Evolutionary conservation across 306 rosid genomes (phyloP), one percentile per base, ranked within the genome.

Genomic region (Dicorynia guianensis): DNA sequence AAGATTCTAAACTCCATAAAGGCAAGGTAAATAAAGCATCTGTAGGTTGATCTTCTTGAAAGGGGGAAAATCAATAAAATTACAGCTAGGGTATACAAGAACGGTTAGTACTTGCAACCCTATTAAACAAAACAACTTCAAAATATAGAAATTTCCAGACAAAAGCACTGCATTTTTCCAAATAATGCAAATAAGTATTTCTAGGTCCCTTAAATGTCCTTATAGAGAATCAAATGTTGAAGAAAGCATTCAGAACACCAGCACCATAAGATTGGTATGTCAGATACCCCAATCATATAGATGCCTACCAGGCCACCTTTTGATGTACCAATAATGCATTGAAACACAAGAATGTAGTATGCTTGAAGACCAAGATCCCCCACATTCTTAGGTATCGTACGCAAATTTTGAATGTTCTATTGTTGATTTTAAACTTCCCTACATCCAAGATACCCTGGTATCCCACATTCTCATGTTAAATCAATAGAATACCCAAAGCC

Each of bases 111-210:
- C 74, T 20, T 40, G 20, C 13, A 69, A 78, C 50, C 67, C 78
- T 15, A 56, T 47, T 18, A 60, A 44, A 78, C 70, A 63, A 74
- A 69, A 69, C 40, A 75, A 69, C 55, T 57, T 13, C 6, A 38
- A 63, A 14, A 64, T 55, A 59, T 15, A 52, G 40, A 14, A 67
- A 52, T 52, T 66, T 64, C 70, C 40, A 17, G 49, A 48, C 38
- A 72, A 48, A 66, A n/a, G 33, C 47, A 17, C 9, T 47, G 39
- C 49, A 8, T 17, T 49, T 11, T 19, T 60, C 47, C 57, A 35
- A 25, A 34, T 42, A 48, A 17, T 53, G 35, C 8, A 67, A 77
- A 72, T 43, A 53, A 43, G 42, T 48, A 39, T 56, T 63, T 63
- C 61, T 17, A 12, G 61, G 20, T n/a, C 62, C 71, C 18, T 49